Evolutionary conservation across 2,329 filamentous ascomycete species (phyloP).

Genomic region (Aotearoamyces nothofagi): DNA sequence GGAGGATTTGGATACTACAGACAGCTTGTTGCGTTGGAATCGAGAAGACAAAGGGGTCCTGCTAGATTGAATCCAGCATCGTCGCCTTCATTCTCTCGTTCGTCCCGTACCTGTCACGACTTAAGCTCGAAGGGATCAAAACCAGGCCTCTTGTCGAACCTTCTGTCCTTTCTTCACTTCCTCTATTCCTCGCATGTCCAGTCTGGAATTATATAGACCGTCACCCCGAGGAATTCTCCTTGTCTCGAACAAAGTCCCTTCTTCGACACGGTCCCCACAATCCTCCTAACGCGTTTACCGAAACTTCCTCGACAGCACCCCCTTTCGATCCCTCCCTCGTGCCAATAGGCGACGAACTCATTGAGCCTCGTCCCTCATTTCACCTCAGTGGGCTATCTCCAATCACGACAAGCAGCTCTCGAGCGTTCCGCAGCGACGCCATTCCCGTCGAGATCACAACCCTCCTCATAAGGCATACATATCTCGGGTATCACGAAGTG

Average conservation of each 20-base stretch:
- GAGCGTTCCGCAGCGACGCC: too few species aligned
- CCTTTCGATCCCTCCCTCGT: too few species aligned
- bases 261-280: not conserved
- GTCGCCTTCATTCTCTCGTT: not conserved
- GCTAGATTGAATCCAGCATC: not conserved
- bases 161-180: not conserved
- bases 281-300: too few species aligned
- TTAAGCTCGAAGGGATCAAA: not conserved
- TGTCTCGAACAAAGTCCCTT: not conserved
- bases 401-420: too few species aligned
- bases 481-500: not conserved
- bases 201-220: not conserved
- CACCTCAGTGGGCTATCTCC: too few species aligned
- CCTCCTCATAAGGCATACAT: not conserved
- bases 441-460: too few species aligned
- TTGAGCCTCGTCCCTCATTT: too few species aligned
- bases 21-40: conserved; percentile 1
- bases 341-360: too few species aligned
- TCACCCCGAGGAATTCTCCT: not conserved
- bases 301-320: too few species aligned
- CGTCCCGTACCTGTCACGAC: not conserved
- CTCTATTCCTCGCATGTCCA: not conserved
- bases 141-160: not conserved
- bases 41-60: not conserved
- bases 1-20: not conserved